phyloP scores from a whole-genome alignment of 306 rosid species.

The Corylus americana region DNA sequence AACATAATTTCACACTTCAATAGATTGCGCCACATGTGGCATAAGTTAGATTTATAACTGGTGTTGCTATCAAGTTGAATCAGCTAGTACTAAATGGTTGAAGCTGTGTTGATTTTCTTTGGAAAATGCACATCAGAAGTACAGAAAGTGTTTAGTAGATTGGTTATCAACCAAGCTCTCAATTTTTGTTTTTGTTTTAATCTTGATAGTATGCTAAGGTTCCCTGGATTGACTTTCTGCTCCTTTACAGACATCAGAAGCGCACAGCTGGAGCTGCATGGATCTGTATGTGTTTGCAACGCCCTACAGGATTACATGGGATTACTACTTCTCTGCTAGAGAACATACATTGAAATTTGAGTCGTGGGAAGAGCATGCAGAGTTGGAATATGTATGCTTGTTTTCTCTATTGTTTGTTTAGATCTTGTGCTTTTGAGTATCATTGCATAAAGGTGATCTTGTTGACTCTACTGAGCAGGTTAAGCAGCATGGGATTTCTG shows the following conservation, averaged over 20 bases:
- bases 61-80: neutral
- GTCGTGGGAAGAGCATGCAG: conserved; percentile 97
- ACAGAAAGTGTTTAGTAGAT: neutral
- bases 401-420: conserved; percentile 22
- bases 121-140: neutral
- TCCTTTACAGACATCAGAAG: conserved; percentile 65
- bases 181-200: neutral
- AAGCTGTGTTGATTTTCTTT: neutral
- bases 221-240: neutral
- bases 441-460: conserved; percentile 26
- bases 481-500: conserved; percentile 91
- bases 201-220: conserved; percentile 8
- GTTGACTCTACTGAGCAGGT: conserved; percentile 56
- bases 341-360: conserved; percentile 77
- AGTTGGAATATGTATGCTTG: conserved; percentile 87
- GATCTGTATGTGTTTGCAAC: conserved; percentile 96
- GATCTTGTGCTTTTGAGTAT: conserved; percentile 7
- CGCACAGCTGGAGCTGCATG: conserved; percentile 99
- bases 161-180: neutral
- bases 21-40: neutral
- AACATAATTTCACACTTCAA: neutral
- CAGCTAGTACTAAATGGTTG: neutral
- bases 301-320: conserved; percentile 95
- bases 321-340: conserved; percentile 83
- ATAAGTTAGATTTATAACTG: neutral